These are phyloP conservation scores for Excoecaria agallocha DNA, from an alignment of 345 rosid genomes.

Conservation along the genomic window DNA sequence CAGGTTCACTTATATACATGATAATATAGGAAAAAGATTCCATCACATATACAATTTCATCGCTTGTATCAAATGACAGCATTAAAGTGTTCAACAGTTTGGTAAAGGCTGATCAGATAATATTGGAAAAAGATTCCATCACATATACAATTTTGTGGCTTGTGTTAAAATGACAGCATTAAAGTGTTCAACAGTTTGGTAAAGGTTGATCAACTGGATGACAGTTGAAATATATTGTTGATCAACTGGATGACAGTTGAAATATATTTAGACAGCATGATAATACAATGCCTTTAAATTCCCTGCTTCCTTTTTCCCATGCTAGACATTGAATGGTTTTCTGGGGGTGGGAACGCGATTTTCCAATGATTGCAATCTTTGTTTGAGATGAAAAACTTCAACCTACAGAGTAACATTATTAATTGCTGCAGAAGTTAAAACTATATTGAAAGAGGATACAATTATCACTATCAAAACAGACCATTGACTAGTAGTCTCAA, in stretches of 20 bases:
- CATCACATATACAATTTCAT: not conserved
- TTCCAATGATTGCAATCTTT: slow-evolving; percentile 85
- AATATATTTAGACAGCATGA: not conserved
- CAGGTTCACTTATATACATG: not conserved
- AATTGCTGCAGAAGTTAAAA: not conserved
- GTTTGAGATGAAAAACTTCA: slow-evolving; percentile 96
- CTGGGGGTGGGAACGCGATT: slow-evolving; percentile 73
- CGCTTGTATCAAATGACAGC: not conserved
- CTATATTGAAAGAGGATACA: too few relatives aligned
- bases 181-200: not conserved
- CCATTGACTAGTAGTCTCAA: too few relatives aligned
- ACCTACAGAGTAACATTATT: slow-evolving; percentile 46
- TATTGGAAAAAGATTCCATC: not conserved
- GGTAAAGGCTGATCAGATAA: not conserved
- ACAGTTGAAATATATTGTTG: not conserved
- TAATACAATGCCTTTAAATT: not conserved
- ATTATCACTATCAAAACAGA: too few relatives aligned
- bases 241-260: too few relatives aligned
- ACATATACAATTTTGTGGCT: not conserved
- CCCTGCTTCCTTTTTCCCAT: not conserved
- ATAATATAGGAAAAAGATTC: not conserved
- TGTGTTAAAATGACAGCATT: not conserved
- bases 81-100: not conserved
- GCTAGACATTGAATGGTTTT: slow-evolving; percentile 66
- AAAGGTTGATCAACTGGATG: not conserved